Evolutionary conservation across 768 basidiomycete genomes (phyloP).

Genomic region (Mycena metata): DNA sequence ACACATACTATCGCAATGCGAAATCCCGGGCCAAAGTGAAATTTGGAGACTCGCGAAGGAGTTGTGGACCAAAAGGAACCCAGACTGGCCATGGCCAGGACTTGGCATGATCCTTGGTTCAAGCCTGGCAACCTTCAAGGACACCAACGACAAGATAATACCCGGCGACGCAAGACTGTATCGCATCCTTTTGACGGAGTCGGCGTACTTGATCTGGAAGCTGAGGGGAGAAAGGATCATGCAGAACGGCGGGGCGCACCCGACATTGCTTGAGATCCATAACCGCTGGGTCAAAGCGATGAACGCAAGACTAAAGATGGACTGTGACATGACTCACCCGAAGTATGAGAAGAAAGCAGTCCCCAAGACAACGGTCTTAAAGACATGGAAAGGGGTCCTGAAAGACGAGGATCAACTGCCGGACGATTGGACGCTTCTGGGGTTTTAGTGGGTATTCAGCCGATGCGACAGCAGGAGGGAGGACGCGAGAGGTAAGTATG

Average conservation of each 20-base stretch:
- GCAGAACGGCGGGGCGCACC: conserved; percentile 7
- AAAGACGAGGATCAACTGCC: conserved; percentile 29
- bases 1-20: conserved; percentile 41
- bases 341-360: conserved; percentile 29
- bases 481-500: conserved; percentile 19
- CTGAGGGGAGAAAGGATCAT: conserved; percentile 38
- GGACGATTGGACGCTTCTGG: conserved; percentile 32
- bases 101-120: neutral
- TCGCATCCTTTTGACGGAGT: conserved; percentile 36
- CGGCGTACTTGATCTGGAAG: conserved; percentile 41
- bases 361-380: neutral
- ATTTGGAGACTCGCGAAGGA: conserved; percentile 14
- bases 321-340: conserved; percentile 20
- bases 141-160: conserved; percentile 1
- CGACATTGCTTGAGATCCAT: conserved; percentile 11
- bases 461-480: neutral
- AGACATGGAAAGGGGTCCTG: conserved; percentile 34
- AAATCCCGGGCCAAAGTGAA: conserved; percentile 31
- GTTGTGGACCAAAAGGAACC: conserved; percentile 9
- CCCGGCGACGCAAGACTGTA: conserved; percentile 23
- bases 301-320: conserved; percentile 21
- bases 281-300: conserved; percentile 34
- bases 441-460: conserved; percentile 44
- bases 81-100: conserved; percentile 12
- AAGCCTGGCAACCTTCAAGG: conserved; percentile 2